Conservation (phyloP, 495 filamentous ascomycete species). For the Aspergillus nidulans region DNA sequence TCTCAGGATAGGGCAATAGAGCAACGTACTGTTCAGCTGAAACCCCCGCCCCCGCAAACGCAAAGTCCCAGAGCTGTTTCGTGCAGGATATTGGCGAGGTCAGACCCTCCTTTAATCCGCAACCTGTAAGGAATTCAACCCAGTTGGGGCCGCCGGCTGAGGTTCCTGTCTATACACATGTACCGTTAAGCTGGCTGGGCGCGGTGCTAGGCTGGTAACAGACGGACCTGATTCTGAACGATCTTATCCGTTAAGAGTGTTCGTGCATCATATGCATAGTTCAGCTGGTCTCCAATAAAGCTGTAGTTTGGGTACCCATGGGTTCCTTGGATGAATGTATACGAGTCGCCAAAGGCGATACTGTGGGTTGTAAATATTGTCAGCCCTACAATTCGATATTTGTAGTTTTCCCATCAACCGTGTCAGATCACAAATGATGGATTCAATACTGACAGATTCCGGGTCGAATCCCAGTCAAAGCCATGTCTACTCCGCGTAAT, state of each 20-base stretch:
- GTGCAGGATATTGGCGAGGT: conserved; percentile 35
- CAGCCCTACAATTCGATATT: conserved; percentile 9
- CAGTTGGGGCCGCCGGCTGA: conserved; percentile 50
- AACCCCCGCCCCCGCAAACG: conserved; percentile 51
- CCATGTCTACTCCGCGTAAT: neutral
- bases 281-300: conserved; percentile 44
- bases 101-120: conserved; percentile 33
- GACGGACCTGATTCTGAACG: conserved; percentile 44
- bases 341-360: conserved; percentile 53
- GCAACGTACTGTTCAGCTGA: conserved; percentile 31
- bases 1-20: neutral
- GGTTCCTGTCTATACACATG: conserved; percentile 24
- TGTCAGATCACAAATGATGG: too few relatives aligned
- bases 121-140: conserved; percentile 45
- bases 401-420: conserved; percentile 26
- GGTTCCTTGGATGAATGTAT: conserved; percentile 51
- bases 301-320: conserved; percentile 42
- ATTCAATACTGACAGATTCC: conserved; percentile 23
- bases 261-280: conserved; percentile 34
- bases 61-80: conserved; percentile 52
- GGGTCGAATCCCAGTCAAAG: conserved; percentile 33
- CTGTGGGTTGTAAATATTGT: conserved; percentile 15
- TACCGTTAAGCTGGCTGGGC: too few relatives aligned
- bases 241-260: conserved; percentile 43
- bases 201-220: too few relatives aligned